Base-by-base conservation (phyloP, 2,329 filamentous ascomycete genomes). In the Aureobasidium sp. region DNA sequence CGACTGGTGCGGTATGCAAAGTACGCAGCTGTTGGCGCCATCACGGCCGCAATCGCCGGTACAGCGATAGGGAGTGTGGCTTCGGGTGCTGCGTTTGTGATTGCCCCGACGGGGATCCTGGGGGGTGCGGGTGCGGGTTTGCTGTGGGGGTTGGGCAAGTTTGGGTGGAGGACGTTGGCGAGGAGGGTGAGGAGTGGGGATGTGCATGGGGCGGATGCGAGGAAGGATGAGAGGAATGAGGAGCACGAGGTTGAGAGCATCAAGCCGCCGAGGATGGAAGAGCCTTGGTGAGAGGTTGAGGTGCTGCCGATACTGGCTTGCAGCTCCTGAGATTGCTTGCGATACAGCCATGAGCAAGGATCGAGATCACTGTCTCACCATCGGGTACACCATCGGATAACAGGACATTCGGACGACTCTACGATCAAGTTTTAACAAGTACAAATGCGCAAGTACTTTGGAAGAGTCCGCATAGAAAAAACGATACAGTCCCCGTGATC, bases 1-100 rank as follows among this genome's bases (percentile, higher is more conserved):
- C 71, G 74, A 22, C 64, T 76, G 0, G 70, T 77, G 0, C 70
- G 75, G 2, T 78, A 76, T 56, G 76, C 75, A 25, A 78, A 77
- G 62, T 78, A 78, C 55, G 75, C 75, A 4, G 74, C 74, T 2
- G 73, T 77, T 36, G 76, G 76, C 3, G 72, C 74, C 1, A 61
- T 75, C 7, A 70, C 74, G 0, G 75, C 75, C 0, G 75, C 75
- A 0, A 64, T 77, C n/a, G 72, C 72, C 1, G 74, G 63, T 57
- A 75, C 69, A 3, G 75, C 68, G 14, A 68, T 76, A 22, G 75
- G 75, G 1, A 70, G 70, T 1, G 64, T 76, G 5, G 67, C 73
- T 3, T 73, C 70, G 34, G 75, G 76, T 6, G 74, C 72, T 9
- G 75, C 72, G 2, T 78, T 77, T 60, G 69, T 78, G 58, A 63